Evolutionary conservation across 2,329 filamentous ascomycete species (phyloP), one percentile per base, ranked within the genome.

Genomic region (Nemania abortiva): DNA sequence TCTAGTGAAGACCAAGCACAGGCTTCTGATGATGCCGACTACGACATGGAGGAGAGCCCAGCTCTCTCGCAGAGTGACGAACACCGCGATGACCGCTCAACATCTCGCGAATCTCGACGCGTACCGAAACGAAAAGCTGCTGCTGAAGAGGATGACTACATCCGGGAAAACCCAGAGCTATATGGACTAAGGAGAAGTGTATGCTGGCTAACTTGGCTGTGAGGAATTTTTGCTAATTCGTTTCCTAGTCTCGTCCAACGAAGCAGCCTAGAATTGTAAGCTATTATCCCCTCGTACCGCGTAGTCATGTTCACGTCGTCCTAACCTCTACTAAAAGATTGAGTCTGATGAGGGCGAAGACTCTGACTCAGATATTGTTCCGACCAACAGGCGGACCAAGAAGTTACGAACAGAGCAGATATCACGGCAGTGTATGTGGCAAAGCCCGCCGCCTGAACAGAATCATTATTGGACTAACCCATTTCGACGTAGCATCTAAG

Each of bases 111-210:
- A 75, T 92, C 91, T 52, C 87, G 86, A 71, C 87, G 89, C 77
- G 88, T 87, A 58, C 82, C 86, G 70, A 97, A 97, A 85, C 91
- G 94, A 82, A 92, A 93, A 82, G 81, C 86, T 73, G 80, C 86
- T 78, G 79, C 88, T 45, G 90, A 91, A 60, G 92, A 96, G 75
- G 91, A 96, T 68, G 91, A 94, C 55, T 95, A 90, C 78, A 97
- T 98, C 75, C 88, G 91, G 76, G 92, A 93, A 77, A 97, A 99
- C 77, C 96, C 96, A 53, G 94, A 97, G 82, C 86, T 99, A 9
- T 99, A 98, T 84, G 96, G 96, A 56, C 86, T 99, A 74, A 90
- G 96, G 75, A 89, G 96, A 83, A 99, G 96, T 84, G 95, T 96
- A 90, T 71, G 92, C 82, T 60, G 71, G 71, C 66, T 57, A 34